phyloP scores from a whole-genome alignment of 2,329 filamentous ascomycete species.

The Aspergillus udagawae region DNA sequence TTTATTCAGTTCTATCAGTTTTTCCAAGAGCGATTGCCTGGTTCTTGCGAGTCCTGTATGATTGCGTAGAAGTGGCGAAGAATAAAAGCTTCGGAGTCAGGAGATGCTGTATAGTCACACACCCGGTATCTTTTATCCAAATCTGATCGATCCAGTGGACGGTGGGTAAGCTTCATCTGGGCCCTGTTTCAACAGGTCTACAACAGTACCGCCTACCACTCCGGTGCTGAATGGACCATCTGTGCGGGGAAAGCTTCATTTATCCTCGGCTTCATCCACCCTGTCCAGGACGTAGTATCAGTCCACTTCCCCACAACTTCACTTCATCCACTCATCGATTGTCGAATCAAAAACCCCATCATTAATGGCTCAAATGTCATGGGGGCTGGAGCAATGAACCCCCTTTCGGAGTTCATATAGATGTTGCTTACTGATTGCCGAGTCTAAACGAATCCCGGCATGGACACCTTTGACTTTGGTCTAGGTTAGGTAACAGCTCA shows the following conservation, averaged over 20 bases:
- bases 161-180: no score
- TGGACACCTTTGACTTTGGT: no score
- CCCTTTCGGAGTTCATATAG: neutral
- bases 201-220: neutral
- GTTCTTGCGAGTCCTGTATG: no score
- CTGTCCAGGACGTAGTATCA: neutral
- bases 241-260: conserved; percentile 26
- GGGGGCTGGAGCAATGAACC: neutral
- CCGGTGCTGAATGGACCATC: neutral
- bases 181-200: no score
- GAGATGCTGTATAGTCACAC: no score
- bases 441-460: neutral
- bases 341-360: neutral
- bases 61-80: neutral
- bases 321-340: neutral
- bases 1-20: neutral
- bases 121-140: neutral
- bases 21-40: neutral
- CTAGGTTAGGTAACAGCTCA: neutral
- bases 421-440: neutral
- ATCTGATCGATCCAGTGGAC: neutral
- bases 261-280: conserved; percentile 1
- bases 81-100: neutral
- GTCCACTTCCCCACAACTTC: neutral
- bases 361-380: neutral